A percentile compares a stretch with the other conserved stretches of the same genome.
phyloP scores from a whole-genome alignment of 148 eudicot species.

The Limonium bicolor region DNA sequence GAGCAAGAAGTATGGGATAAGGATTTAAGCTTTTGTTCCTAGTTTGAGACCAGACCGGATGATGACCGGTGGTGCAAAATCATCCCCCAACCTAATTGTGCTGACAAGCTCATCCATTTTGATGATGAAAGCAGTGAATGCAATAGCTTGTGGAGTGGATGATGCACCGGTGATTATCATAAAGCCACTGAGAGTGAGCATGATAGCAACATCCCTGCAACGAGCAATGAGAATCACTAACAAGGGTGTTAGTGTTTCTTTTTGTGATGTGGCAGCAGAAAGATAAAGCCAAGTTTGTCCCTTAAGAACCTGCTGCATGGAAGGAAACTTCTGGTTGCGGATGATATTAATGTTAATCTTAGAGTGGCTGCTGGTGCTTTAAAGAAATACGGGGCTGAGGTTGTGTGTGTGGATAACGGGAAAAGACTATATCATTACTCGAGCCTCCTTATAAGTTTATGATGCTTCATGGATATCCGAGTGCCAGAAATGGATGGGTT shows the following conservation, averaged over 20 bases:
- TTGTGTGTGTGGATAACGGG: too few species aligned
- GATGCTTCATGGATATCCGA: conserved; percentile 78
- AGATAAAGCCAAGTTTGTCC: conserved; percentile 15
- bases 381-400: conserved; percentile 55
- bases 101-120: conserved; percentile 20
- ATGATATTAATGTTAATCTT: conserved; percentile 39
- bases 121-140: conserved; percentile 2
- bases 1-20: conserved; percentile 46
- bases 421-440: conserved; percentile 30
- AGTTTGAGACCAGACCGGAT: conserved; percentile 5
- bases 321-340: conserved; percentile 40
- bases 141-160: conserved; percentile 1
- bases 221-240: conserved; percentile 32
- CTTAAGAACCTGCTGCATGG: conserved; percentile 30
- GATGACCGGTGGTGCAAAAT: conserved; percentile 4
- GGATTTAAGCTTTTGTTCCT: conserved; percentile 9
- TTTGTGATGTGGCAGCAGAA: too few species aligned
- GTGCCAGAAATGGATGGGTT: conserved; percentile 94
- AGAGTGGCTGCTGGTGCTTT: conserved; percentile 45
- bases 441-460: conserved; percentile 39
- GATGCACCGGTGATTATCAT: conserved; percentile 17
- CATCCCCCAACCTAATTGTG: conserved; percentile 24
- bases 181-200: conserved; percentile 43
- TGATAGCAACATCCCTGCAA: conserved; percentile 39
- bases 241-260: conserved; percentile 18